Evolutionary conservation across 176 grass and related monocot species (phyloP), one percentile per base, ranked within the genome.

Genomic region (Pharus latifolius): DNA sequence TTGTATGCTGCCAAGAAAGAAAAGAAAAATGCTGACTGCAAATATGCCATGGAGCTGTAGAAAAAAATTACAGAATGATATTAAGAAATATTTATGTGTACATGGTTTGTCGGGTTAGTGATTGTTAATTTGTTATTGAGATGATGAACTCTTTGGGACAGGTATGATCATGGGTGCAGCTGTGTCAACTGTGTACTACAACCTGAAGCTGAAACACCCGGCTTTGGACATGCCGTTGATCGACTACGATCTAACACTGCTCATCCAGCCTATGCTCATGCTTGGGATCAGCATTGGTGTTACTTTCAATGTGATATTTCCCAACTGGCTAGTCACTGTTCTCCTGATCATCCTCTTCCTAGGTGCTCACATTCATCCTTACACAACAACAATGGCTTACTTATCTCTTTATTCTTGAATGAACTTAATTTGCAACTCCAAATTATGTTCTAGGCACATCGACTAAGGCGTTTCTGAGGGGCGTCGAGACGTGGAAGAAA

Each of bases 231-330:
- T 84, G 80, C 92, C 88, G 2, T 67, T 96, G 79, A 96, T 96
- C 3, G 92, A 96, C 31, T 96, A 92, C 40, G 88, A 96, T 60
- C 79, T 96, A 27, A 85, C 92, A 7, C 56, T 96, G 41, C 85
- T 96, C n/a, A 81, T 96, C 41, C 92, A 92, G 40, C 88, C 88
- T 66, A 96, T 96, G 88, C 83, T 96, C 32, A 96, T 92, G 92
- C 85, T 96, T 30, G 92, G 88, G 19, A 89, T 96, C 72, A 96
- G 92, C 77, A 89, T 96, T n/a, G 88, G 92, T 24, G 92, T 92
- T 49, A 68, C 74, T 53, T 96, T 96, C 47, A 96, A 96, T 70
- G 85, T 96, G 8, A 27, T 96, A 51, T 96, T 96, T 22, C 78
- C 92, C 49, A 88, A 92, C 65, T 96, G 92, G 92, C 82, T 96